These are phyloP conservation scores for Cladosporium sp. DNA, from an alignment of 2,329 filamentous ascomycete species.

Conservation along the genomic window DNA sequence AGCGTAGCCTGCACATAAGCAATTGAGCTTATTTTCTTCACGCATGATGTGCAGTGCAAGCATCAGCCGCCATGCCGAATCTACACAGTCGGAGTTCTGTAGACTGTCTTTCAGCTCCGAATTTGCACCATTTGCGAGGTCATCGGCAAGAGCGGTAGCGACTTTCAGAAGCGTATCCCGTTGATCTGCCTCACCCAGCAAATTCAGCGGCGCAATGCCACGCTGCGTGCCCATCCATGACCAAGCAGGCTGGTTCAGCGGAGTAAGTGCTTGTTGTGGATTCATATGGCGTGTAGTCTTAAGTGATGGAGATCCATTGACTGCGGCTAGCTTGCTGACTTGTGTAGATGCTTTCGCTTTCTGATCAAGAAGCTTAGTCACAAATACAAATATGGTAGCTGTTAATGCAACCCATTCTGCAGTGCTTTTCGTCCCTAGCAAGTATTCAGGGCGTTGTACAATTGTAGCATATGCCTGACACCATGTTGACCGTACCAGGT, in stretches of 20 bases:
- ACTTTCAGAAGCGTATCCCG: slow-evolving; percentile 24
- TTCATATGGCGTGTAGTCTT: not conserved
- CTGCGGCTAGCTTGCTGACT: slow-evolving; percentile 22
- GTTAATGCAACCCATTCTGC: slow-evolving; percentile 37
- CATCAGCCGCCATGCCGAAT: slow-evolving; percentile 37
- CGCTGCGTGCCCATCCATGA: slow-evolving; percentile 18
- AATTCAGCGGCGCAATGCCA: not conserved
- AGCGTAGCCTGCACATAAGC: not conserved
- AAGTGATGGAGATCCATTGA: slow-evolving; percentile 9
- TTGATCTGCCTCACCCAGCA: slow-evolving; percentile 11
- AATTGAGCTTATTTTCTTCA: slow-evolving; percentile 77
- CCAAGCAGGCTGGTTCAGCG: slow-evolving; percentile 17
- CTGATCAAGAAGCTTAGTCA: slow-evolving; percentile 26
- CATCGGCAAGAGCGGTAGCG: slow-evolving; percentile 24
- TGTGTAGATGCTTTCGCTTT: slow-evolving; percentile 26
- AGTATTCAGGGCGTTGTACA: slow-evolving; percentile 9
- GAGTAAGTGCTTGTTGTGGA: not conserved
- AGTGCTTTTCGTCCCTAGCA: slow-evolving; percentile 16
- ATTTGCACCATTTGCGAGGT: slow-evolving; percentile 13
- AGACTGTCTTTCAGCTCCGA: not conserved
- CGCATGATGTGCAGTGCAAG: slow-evolving; percentile 76
- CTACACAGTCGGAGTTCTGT: not conserved
- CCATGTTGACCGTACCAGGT: slow-evolving; percentile 25
- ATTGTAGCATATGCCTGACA: slow-evolving; percentile 25
- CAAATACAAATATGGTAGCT: slow-evolving; percentile 37